Percentiles rank a stretch among this genome's conserved stretches.
phyloP scores from a whole-genome alignment of 129 eudicot species.

The Saussurea involucrata region DNA sequence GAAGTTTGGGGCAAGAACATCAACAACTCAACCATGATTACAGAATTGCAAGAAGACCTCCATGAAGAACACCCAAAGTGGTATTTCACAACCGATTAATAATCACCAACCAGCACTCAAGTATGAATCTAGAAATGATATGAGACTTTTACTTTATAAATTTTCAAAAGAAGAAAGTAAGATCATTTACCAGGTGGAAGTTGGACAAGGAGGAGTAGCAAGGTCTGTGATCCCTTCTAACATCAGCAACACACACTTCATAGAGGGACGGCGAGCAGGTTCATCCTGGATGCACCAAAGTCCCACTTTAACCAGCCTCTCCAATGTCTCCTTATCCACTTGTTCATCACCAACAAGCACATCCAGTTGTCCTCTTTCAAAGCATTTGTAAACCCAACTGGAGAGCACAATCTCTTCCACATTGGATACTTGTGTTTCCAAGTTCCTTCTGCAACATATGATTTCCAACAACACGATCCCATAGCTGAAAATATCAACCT shows the following conservation, averaged over 20 bases:
- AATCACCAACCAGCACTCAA: no score
- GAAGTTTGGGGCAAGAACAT: no score
- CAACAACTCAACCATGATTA: no score
- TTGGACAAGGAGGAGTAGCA: constrained; percentile 39
- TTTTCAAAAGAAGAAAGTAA: neutral
- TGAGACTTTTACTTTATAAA: neutral
- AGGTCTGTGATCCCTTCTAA: constrained; percentile 32
- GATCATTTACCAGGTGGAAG: constrained; percentile 17
- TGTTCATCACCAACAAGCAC: constrained; percentile 12
- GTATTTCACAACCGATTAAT: no score
- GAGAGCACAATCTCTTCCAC: constrained; percentile 25
- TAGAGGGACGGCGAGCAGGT: constrained; percentile 37
- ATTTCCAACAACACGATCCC: constrained; percentile 45
- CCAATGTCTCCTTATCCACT: constrained; percentile 16
- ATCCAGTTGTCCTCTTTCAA: constrained; percentile 15
- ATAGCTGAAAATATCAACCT: constrained; percentile 45
- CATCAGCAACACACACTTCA: constrained; percentile 39
- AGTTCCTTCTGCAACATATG: constrained; percentile 33
- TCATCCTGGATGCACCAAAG: constrained; percentile 39
- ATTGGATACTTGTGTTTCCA: constrained; percentile 17
- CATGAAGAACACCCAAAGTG: no score
- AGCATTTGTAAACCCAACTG: constrained; percentile 29
- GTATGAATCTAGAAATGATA: neutral
- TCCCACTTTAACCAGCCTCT: constrained; percentile 24
- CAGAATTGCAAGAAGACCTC: no score